Conservation (phyloP, 768 basidiomycete species). For the Auricularia cornea region DNA sequence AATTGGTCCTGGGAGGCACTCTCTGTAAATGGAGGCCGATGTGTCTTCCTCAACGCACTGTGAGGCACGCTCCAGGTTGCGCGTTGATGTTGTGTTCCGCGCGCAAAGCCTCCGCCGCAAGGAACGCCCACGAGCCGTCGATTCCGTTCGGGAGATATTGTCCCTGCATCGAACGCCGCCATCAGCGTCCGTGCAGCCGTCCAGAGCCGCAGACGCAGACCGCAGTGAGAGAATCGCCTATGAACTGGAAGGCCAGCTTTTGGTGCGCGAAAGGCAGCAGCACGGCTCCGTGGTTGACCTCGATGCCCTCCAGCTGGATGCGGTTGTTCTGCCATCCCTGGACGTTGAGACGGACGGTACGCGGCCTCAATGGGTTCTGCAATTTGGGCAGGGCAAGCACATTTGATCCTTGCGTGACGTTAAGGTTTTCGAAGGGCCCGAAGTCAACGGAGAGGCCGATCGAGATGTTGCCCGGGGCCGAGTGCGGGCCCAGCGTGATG, state of each 20-base stretch:
- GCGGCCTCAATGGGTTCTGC: not conserved
- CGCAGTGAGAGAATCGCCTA: constrained; percentile 51
- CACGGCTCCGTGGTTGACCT: constrained; percentile 41
- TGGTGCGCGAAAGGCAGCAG: constrained; percentile 39
- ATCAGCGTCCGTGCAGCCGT: not conserved
- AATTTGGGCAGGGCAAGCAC: constrained; percentile 28
- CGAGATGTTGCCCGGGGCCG: constrained; percentile 37
- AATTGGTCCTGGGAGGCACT: constrained; percentile 6
- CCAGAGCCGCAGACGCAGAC: constrained; percentile 22
- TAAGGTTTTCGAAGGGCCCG: constrained; percentile 36
- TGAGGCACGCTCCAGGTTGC: constrained; percentile 46
- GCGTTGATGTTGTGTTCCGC: constrained; percentile 45
- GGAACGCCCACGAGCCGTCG: constrained; percentile 49
- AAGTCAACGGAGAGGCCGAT: constrained; percentile 44
- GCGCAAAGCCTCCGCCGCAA: constrained; percentile 37
- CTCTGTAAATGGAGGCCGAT: not conserved
- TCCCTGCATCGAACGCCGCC: constrained; percentile 29
- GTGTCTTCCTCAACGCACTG: constrained; percentile 19
- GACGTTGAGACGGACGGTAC: constrained; percentile 39
- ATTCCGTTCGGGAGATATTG: constrained; percentile 47
- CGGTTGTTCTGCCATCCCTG: constrained; percentile 56
- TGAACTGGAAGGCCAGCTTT: constrained; percentile 43
- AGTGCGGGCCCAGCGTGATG: constrained; percentile 41
- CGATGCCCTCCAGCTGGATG: constrained; percentile 41
- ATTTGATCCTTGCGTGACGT: constrained; percentile 41